Base-by-base conservation (phyloP, 371 early-diverging fungal species). In the Coemansia sp. region DNA sequence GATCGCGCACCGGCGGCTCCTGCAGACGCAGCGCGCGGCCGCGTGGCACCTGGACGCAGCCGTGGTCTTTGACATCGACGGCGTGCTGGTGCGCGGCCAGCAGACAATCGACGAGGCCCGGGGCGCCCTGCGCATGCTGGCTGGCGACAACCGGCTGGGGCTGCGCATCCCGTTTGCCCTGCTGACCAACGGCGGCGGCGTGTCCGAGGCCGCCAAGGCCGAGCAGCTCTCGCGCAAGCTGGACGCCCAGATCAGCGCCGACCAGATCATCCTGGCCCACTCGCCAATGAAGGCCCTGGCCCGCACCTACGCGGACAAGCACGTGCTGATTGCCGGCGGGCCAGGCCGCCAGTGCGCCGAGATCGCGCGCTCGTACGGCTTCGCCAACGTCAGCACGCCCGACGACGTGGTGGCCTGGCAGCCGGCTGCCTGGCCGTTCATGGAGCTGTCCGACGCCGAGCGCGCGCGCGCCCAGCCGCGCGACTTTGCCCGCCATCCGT, bases 121-220 rank as follows among this genome's bases (percentile, higher is more conserved):
- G 14, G 81, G 83, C 11, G 89, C 90, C 6, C 66, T 91, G 20
- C 67, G 72, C 11, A 66, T 84, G 47, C 69, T 88, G 42, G 81
- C 80, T 63, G 89, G 88, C 4, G 80, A 83, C 54, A 88, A 88
- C 66, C n/a, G 68, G 5, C 49, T 65, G 8, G 75, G 79, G 40
- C 82, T 79, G 81, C 81, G 77, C 41, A 78, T 90, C 11, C 91
- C 91, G 11, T 88, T 83, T 78, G 86, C 92, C 26, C 80, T 92
- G 20, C 69, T 95, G 59, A 94, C 95, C 9, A 95, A 95, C 63
- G 94, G 95, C 31, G 95, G 94, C 20, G 94, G 94, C 31, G 81
- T 90, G 12, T 83, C 87, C 3, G 94, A 94, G 69, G 80, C 71
- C 10, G 79, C 78, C 47, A 93, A 91, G 72, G 92, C 94, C 0